Base-by-base conservation (phyloP, 1,284 basidiomycete genomes). In the Sporisorium sorghi region DNA sequence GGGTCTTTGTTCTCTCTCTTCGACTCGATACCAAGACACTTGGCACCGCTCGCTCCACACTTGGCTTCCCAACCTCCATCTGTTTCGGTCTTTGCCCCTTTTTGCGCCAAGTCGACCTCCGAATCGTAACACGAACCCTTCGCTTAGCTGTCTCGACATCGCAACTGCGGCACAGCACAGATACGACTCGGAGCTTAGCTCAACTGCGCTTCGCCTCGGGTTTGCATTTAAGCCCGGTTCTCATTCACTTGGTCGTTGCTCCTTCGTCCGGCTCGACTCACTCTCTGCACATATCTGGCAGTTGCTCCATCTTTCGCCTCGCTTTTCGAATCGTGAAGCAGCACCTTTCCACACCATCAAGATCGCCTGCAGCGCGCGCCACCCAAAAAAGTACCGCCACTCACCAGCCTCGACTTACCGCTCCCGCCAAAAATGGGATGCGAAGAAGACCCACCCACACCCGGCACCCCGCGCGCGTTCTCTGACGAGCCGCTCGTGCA, bases 401-500 rank as follows among this genome's bases (percentile, higher is more conserved):
- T n/a, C 23, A 40, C n/a, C 21, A 42, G 12, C 17, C 17, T 37
- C 32, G n/a, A 15, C 23, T 32, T 24, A 24, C 33, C 12, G 26
- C 46, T n/a, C n/a, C n/a, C n/a, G n/a, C n/a, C n/a, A n/a, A 48
- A 10, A 7, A 65, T 65, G 62, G 62, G 62, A 5, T 52, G 48
- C 43, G 42, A 67, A 19, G 21, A 46, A 10, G 54, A 56, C 19
- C n/a, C 52, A 15, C 43, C 19, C 50, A 40, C 52, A 12, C 11
- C 28, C 10, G n/a, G 46, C n/a, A 50, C 35, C 33, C 49, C 28
- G 10, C 48, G 44, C 5, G 60, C 60, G 9, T 73, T 62, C 57
- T 60, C 70, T 0, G 56, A 73, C n/a, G 64, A 67, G 28, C 61
- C 70, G 5, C 52, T 57, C 5, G 51, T 67, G 11, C 43, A 51